A percentile compares a stretch with the other conserved stretches of the same genome.
phyloP scores from a whole-genome alignment of 2,329 filamentous ascomycete genomes.

The Botryosphaeria dothidea region DNA sequence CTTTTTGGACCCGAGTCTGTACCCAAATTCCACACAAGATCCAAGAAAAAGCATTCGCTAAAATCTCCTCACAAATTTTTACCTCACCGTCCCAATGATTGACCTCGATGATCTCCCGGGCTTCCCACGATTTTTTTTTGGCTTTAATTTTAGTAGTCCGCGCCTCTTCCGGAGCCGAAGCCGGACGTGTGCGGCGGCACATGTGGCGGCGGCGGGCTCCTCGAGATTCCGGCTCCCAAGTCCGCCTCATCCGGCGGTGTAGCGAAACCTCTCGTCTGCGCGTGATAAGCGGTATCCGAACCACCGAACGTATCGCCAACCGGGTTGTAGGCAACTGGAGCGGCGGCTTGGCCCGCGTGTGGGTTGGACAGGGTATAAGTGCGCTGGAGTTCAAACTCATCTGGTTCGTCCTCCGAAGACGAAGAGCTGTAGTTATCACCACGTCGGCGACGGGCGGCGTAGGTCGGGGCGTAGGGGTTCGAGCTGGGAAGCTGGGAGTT shows the following conservation, averaged over 20 bases:
- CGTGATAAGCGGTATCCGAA: conserved; percentile 38
- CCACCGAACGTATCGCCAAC: conserved; percentile 30
- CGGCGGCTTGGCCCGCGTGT: conserved; percentile 16
- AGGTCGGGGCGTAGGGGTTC: conserved; percentile 32
- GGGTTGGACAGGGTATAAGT: conserved; percentile 27
- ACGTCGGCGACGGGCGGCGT: conserved; percentile 25
- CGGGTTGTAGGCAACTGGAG: conserved; percentile 31
- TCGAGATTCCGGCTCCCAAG: conserved; percentile 31
- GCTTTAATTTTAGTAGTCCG: background rate
- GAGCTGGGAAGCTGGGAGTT: conserved; percentile 33
- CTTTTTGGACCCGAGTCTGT: background rate
- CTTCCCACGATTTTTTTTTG: background rate
- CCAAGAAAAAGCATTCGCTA: background rate
- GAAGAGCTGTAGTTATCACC: conserved; percentile 40
- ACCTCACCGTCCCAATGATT: too few relatives aligned
- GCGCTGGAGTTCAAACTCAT: conserved; percentile 38
- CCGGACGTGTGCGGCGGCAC: conserved; percentile 19
- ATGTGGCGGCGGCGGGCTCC: conserved; percentile 20
- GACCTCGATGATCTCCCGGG: background rate
- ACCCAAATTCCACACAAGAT: background rate
- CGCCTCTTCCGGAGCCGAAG: conserved; percentile 8
- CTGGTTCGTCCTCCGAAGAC: conserved; percentile 40
- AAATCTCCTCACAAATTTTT: background rate
- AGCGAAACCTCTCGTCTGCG: conserved; percentile 25
- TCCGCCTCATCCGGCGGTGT: conserved; percentile 23